These are phyloP conservation scores for Ensete glaucum DNA, from an alignment of 176 grass and related monocot genomes.

Conservation along the genomic window DNA sequence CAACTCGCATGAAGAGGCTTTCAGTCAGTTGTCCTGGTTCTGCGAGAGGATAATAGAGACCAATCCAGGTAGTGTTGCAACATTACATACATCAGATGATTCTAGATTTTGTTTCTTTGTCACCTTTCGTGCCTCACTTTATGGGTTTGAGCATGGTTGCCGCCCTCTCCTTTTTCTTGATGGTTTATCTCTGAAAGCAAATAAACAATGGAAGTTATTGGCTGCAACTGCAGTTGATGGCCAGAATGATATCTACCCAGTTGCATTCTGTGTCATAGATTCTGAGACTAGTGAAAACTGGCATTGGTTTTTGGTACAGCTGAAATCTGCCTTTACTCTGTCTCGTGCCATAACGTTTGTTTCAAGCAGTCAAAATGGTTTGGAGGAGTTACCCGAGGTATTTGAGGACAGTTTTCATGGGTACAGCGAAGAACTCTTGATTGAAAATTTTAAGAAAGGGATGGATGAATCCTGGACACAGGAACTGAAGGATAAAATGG, in stretches of 20 bases:
- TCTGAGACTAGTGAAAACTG: constrained; percentile 53
- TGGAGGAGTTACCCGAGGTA: constrained; percentile 49
- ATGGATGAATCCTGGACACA: constrained; percentile 67
- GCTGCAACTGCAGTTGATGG: constrained; percentile 72
- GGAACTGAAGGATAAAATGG: constrained; percentile 56
- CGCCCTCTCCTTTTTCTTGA: constrained; percentile 85
- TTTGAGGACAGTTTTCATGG: constrained; percentile 75
- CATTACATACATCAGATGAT: constrained; percentile 55
- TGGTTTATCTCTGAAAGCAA: constrained; percentile 55
- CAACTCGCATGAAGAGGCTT: constrained; percentile 70
- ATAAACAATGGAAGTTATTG: constrained; percentile 73
- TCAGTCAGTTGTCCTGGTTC: constrained; percentile 81
- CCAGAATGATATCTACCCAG: constrained; percentile 62
- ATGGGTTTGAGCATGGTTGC: constrained; percentile 90
- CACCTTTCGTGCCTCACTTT: constrained; percentile 67
- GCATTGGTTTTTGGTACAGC: constrained; percentile 84
- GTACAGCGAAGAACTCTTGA: constrained; percentile 54
- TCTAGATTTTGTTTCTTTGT: constrained; percentile 77
- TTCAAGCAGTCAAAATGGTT: constrained; percentile 68
- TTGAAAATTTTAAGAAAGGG: constrained; percentile 73
- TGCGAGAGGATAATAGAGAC: constrained; percentile 71
- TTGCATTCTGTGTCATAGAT: constrained; percentile 83
- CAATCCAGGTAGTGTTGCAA: constrained; percentile 82
- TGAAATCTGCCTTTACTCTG: constrained; percentile 53
- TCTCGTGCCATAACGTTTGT: constrained; percentile 65